Conservation (phyloP, 2,329 filamentous ascomycete genomes). For the Cordyceps cicadae region DNA sequence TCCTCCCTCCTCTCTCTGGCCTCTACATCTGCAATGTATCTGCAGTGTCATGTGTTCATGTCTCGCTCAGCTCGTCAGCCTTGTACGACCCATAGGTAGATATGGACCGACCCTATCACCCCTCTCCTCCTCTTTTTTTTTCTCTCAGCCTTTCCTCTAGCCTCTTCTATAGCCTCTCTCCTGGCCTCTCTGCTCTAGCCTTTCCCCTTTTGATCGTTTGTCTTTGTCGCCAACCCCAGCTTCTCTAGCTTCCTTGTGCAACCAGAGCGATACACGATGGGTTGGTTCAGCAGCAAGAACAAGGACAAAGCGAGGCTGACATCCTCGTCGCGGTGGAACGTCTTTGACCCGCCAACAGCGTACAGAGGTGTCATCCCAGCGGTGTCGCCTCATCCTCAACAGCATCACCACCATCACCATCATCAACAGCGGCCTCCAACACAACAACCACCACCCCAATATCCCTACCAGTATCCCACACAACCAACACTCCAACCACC, state of each 20-base stretch:
- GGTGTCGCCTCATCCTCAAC: neutral
- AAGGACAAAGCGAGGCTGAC: neutral
- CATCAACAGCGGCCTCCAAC: neutral
- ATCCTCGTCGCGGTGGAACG: neutral
- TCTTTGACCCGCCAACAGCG: conserved; percentile 12
- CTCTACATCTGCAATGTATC: too few relatives aligned
- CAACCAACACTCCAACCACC: neutral
- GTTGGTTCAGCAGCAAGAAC: conserved; percentile 7
- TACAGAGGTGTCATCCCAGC: conserved; percentile 11
- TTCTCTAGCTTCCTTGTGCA: neutral
- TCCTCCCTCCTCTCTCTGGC: neutral
- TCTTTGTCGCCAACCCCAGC: neutral
- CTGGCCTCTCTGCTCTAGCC: too few relatives aligned
- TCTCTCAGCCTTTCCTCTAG: neutral
- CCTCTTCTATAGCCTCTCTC: too few relatives aligned
- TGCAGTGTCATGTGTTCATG: neutral
- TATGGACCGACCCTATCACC: neutral
- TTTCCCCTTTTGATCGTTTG: too few relatives aligned
- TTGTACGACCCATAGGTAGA: neutral
- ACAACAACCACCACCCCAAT: conserved; percentile 4
- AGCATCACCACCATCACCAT: neutral
- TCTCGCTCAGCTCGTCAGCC: neutral
- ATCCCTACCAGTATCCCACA: neutral
- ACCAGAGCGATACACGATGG: neutral
- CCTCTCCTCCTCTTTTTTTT: too few relatives aligned